phyloP scores from a whole-genome alignment of 768 basidiomycete species.

The Xanthoconium stramineum region DNA sequence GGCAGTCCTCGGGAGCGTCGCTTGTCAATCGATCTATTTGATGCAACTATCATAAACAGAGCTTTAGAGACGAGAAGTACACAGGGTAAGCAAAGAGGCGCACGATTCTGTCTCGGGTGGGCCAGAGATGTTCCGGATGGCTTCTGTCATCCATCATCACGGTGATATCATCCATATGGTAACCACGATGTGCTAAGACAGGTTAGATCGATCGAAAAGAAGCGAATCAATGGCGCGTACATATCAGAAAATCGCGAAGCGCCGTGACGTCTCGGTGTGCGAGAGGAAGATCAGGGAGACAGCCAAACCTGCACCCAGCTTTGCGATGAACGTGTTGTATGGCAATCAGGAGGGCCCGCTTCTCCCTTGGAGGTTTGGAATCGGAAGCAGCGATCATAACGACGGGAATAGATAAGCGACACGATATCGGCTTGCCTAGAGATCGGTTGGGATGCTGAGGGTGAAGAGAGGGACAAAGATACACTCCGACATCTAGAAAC shows the following conservation, averaged over 20 bases:
- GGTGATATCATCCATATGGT: slow-evolving; percentile 38
- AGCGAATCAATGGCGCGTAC: neutral
- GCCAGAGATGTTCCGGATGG: slow-evolving; percentile 33
- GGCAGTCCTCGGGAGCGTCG: slow-evolving; percentile 42
- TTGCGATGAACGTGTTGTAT: slow-evolving; percentile 8
- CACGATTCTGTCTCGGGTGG: slow-evolving; percentile 46
- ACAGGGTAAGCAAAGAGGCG: slow-evolving; percentile 4
- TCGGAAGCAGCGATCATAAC: neutral
- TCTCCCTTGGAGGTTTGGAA: slow-evolving; percentile 3
- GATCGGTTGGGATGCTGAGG: neutral
- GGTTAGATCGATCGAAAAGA: slow-evolving; percentile 1
- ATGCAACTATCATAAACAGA: slow-evolving; percentile 23
- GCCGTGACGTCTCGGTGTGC: slow-evolving; percentile 20
- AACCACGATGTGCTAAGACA: slow-evolving; percentile 35
- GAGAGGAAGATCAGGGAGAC: slow-evolving; percentile 7
- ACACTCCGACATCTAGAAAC: neutral
- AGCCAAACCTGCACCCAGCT: neutral
- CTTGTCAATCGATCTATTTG: slow-evolving; percentile 42
- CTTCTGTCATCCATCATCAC: slow-evolving; percentile 39
- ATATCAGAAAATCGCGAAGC: slow-evolving; percentile 16
- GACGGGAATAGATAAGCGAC: too few species aligned
- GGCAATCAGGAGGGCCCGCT: slow-evolving; percentile 21
- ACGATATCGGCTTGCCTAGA: neutral
- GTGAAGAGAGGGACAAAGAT: neutral
- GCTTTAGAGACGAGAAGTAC: neutral